These are phyloP conservation scores for Thermothelomyces thermophilus DNA, from an alignment of 2,329 filamentous ascomycete genomes.

Conservation along the genomic window DNA sequence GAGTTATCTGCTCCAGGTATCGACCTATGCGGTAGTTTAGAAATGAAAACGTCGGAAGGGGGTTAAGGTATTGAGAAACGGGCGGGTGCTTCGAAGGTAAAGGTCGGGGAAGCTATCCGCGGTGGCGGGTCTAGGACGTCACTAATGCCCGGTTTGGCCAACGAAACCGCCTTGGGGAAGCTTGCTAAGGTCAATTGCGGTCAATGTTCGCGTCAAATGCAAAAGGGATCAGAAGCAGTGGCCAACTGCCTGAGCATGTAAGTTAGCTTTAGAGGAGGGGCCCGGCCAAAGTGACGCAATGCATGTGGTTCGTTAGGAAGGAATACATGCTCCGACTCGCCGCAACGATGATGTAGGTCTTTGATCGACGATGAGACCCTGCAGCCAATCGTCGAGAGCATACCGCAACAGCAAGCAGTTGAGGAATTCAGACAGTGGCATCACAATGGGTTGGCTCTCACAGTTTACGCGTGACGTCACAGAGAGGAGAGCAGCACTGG, in stretches of 20 bases:
- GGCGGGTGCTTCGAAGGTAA: not conserved
- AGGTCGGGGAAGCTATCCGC: not conserved
- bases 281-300: constrained; percentile 17
- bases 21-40: no score
- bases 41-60: not conserved
- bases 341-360: not conserved
- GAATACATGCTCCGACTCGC: not conserved
- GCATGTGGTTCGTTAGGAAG: not conserved
- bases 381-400: no score
- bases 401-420: no score
- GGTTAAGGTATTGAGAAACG: constrained; percentile 8
- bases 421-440: no score
- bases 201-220: not conserved
- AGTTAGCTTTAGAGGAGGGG: no score
- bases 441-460: no score
- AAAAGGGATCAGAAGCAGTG: not conserved
- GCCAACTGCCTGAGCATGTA: not conserved
- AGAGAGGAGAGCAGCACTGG: not conserved
- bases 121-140: constrained; percentile 16
- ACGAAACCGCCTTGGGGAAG: no score
- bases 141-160: constrained; percentile 12
- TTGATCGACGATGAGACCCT: no score
- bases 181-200: no score
- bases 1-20: not conserved
- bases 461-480: constrained; percentile 1